Evolutionary conservation across 768 basidiomycete species (phyloP), one percentile per base, ranked within the genome.

Genomic region (Terana coerulea): DNA sequence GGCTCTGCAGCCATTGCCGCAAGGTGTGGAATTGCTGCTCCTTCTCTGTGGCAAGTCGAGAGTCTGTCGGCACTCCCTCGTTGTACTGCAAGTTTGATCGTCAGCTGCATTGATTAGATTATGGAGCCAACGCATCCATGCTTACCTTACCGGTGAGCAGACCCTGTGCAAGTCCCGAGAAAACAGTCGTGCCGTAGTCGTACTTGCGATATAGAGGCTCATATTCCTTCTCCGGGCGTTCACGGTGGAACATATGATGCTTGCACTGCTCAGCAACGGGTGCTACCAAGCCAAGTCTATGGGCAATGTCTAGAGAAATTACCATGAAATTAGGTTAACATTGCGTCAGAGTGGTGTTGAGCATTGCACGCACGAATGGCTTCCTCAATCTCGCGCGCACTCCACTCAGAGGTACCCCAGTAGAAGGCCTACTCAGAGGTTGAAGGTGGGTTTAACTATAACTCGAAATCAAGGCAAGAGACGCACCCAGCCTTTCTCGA

Each of bases 381-480:
- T 57, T 83, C 82, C 62, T 80, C 77, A 51, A 86, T 83, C 51
- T 86, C 76, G 15, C 31, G 26, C 9, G 48, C 53, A 44, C 74
- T 78, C 89, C 90, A 92, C 65, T 91, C 88, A 8, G 83, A 84
- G 0, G 86, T 88, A 19, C 71, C 87, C 86, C 85, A 86, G 62
- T 84, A 85, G 62, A 76, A 79, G 1, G 83, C 78, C 77, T 80
- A 35, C n/a, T n/a, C n/a, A n/a, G 19, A 12, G 17, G n/a, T 2
- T 17, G 22, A n/a, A n/a, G 25, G 24, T 30, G 17, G 10, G 3
- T n/a, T 5, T 6, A 7, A 22, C 12, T 19, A 48, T 21, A 10
- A 37, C 17, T 25, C 21, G 3, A 28, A 19, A 5, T 71, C 67
- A 11, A 22, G 42, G n/a, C 29, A 22, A 19, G 9, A 11, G 11